These are phyloP conservation scores for Lolium rigidum DNA, from an alignment of 176 grass and related monocot genomes.

Conservation along the genomic window DNA sequence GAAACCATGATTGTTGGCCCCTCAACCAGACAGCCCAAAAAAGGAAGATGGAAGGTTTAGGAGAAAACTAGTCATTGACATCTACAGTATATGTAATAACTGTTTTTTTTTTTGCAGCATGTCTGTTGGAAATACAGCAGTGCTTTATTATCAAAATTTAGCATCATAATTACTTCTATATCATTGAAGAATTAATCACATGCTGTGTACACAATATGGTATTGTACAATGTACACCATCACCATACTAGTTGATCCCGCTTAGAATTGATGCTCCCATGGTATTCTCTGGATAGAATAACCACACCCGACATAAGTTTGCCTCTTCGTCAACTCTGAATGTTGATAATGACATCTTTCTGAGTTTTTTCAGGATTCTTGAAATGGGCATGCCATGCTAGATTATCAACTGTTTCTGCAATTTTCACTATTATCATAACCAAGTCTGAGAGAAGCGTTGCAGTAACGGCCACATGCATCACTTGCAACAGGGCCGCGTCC, in stretches of 20 bases:
- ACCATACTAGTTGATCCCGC: background rate
- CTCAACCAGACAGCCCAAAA: background rate
- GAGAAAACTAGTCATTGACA: constrained; percentile 9
- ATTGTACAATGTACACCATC: background rate
- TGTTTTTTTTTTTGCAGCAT: background rate
- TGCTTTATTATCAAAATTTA: constrained; percentile 27
- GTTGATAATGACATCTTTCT: constrained; percentile 47
- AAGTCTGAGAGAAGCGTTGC: constrained; percentile 73
- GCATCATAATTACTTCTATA: constrained; percentile 56
- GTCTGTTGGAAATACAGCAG: background rate
- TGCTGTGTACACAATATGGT: constrained; percentile 37
- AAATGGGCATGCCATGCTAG: constrained; percentile 67
- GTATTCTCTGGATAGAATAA: constrained; percentile 1
- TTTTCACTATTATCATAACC: constrained; percentile 52
- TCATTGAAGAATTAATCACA: constrained; percentile 47
- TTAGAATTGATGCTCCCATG: constrained; percentile 21
- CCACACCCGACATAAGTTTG: background rate
- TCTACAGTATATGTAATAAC: background rate
- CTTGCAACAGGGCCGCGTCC: constrained; percentile 46
- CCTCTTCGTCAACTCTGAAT: constrained; percentile 36
- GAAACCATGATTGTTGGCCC: background rate
- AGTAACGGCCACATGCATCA: constrained; percentile 65
- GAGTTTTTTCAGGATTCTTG: constrained; percentile 48
- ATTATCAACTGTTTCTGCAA: constrained; percentile 56
- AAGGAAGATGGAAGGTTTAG: background rate